Evolutionary conservation across 768 basidiomycete genomes (phyloP), one percentile per base, ranked within the genome.

Genomic region (Russula sp.): DNA sequence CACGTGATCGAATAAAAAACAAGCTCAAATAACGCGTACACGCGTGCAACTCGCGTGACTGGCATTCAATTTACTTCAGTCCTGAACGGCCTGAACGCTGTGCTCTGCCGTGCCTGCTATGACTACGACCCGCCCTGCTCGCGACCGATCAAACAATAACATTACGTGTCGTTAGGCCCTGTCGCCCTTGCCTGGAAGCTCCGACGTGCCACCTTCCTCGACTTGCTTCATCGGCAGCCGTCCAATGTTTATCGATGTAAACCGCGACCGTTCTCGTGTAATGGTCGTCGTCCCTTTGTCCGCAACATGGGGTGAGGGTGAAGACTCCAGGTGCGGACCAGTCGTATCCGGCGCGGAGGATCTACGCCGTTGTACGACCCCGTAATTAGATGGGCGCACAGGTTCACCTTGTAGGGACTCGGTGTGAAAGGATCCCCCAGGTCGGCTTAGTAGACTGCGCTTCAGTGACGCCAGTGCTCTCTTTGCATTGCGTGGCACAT

Each of bases 191-290:
- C 78, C 49, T 86, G 74, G 58, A 78, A 32, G 3, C n/a, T 43
- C 83, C 18, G 87, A 77, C 3, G 79, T 73, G 1, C 88, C 90
- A 9, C 87, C 88, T 18, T 77, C 74, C 90, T 90, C 92, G 1
- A 89, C 89, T 71, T 88, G 87, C 69, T 84, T 86, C 70, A 84
- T 74, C 0, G 91, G 75, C 35, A 92, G 74, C 41, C 76, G 78
- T 0, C 89, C 90, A 56, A 90, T 74, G 67, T 89, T 91, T 18
- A 77, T 68, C 0, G 86, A 83, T 25, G 13, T 18, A 36, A 56
- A 56, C 16, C 45, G 36, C 22, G 56, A 56, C 22, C 18, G 7
- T 56, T 35, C 45, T 16, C 35, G 25, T 39, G 36, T 7, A 22
- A 5, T 16, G 14, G 53, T 43, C 9, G 7, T 25, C 39, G 18